A percentile compares a stretch with the other conserved stretches of the same genome.
Conservation (phyloP, 495 filamentous ascomycete genomes). For the Glutinoglossum americanum region DNA sequence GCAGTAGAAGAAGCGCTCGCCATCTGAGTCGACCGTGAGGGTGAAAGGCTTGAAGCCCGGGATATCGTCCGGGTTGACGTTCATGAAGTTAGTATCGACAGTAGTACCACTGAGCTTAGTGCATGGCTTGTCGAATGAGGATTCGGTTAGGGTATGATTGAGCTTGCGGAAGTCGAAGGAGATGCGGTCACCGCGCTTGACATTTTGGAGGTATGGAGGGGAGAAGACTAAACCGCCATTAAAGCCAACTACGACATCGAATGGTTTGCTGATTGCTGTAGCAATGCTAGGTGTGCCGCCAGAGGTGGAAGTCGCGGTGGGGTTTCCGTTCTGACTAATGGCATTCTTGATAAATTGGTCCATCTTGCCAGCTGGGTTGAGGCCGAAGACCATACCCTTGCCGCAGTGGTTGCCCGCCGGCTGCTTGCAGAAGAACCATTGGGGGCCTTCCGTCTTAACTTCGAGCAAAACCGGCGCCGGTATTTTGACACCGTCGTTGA, state of each 20-base stretch:
- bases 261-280: background rate
- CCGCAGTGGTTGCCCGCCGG: constrained; percentile 5
- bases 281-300: background rate
- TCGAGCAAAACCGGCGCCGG: background rate
- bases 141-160: constrained; percentile 14
- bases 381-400: constrained; percentile 9
- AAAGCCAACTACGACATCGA: constrained; percentile 7
- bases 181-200: constrained; percentile 4
- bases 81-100: constrained; percentile 7
- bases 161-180: constrained; percentile 15
- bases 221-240: constrained; percentile 1
- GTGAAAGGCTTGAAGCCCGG: background rate
- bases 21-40: background rate
- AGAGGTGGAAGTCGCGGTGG: background rate
- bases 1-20: constrained; percentile 8
- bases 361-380: constrained; percentile 8
- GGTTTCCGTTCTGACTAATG: constrained; percentile 4
- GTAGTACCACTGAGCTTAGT: constrained; percentile 4
- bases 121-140: constrained; percentile 9
- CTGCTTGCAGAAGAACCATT: constrained; percentile 10
- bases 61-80: constrained; percentile 2
- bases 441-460: constrained; percentile 3
- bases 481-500: constrained; percentile 6
- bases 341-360: constrained; percentile 9
- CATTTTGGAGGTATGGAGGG: constrained; percentile 5